Percentiles rank a stretch among this genome's conserved stretches.
phyloP scores from a whole-genome alignment of 352 stramenopile species.

The Globisporangium perplexum region DNA sequence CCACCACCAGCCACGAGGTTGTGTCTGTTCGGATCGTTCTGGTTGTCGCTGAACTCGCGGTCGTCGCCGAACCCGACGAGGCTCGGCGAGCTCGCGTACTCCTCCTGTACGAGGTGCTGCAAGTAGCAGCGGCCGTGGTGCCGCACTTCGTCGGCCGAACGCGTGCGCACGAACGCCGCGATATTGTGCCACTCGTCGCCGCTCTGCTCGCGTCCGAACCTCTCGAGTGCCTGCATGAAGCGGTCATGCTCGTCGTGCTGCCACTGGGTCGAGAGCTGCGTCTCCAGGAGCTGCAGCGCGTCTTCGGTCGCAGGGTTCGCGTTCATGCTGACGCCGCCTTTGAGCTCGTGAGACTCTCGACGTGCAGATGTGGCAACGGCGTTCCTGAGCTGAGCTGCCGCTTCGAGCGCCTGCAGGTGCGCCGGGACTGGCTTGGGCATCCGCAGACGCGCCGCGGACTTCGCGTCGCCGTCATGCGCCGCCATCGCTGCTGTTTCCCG shows the following conservation, averaged over 20 bases:
- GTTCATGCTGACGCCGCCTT: background rate
- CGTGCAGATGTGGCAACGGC: background rate
- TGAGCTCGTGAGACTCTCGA: background rate
- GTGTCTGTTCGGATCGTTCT: constrained; percentile 29
- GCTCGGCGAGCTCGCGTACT: constrained; percentile 3
- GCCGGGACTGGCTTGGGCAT: constrained; percentile 12
- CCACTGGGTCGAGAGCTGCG: constrained; percentile 21
- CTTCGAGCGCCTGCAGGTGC: constrained; percentile 14
- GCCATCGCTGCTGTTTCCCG: background rate
- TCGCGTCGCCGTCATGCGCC: background rate
- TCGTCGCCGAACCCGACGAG: background rate
- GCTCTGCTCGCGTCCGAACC: constrained; percentile 40
- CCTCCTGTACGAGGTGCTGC: constrained; percentile 57
- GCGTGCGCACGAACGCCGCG: constrained; percentile 59
- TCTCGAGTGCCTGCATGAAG: constrained; percentile 80
- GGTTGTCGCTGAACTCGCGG: constrained; percentile 13
- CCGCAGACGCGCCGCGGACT: constrained; percentile 6
- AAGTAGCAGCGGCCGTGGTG: constrained; percentile 71
- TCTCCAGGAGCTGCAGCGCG: background rate
- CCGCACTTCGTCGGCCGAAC: constrained; percentile 59
- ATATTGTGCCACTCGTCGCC: constrained; percentile 72
- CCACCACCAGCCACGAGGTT: constrained; percentile 12
- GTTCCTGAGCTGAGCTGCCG: constrained; percentile 2
- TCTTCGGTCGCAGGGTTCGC: background rate
- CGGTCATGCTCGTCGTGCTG: constrained; percentile 61